Evolutionary conservation across 2,329 filamentous ascomycete species (phyloP).

Genomic region (Zelopaecilomyces penicillatus): DNA sequence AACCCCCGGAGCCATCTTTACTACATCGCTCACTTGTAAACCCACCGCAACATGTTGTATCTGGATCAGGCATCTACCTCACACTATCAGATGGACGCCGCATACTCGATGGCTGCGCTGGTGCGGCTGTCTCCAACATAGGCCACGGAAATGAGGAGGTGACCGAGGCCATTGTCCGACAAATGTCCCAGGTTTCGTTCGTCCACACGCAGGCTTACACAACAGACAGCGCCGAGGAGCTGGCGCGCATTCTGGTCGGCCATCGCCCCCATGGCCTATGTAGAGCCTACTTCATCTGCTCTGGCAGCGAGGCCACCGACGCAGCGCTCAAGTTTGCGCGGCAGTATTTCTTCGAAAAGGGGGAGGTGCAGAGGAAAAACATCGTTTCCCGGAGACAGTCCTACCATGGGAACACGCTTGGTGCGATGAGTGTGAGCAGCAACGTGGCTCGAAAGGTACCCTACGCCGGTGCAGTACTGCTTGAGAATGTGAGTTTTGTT

Average conservation of each 20-base stretch:
- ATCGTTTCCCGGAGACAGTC: constrained; percentile 36
- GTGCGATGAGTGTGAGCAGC: constrained; percentile 56
- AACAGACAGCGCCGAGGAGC: constrained; percentile 39
- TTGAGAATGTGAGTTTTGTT: constrained; percentile 47
- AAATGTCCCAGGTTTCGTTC: constrained; percentile 49
- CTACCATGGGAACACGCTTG: constrained; percentile 48
- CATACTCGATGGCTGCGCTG: constrained; percentile 64
- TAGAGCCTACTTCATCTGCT: constrained; percentile 28
- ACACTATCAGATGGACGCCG: constrained; percentile 22
- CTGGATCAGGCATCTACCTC: constrained; percentile 31
- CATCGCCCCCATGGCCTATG: constrained; percentile 28
- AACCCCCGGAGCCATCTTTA: constrained; percentile 15
- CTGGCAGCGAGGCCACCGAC: constrained; percentile 34
- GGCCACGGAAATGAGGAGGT: constrained; percentile 59
- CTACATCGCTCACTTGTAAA: constrained; percentile 26
- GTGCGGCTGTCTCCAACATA: constrained; percentile 50
- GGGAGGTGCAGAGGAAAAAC: constrained; percentile 23
- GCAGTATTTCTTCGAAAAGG: constrained; percentile 38
- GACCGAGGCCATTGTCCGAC: constrained; percentile 47
- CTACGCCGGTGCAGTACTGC: constrained; percentile 37
- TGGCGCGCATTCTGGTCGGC: constrained; percentile 27
- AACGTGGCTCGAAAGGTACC: constrained; percentile 51
- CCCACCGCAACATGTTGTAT: constrained; percentile 28
- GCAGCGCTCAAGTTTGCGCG: constrained; percentile 39
- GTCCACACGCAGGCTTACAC: constrained; percentile 28